These are phyloP conservation scores for Diaporthe citrichinensis DNA, from an alignment of 2,329 filamentous ascomycete species.

Conservation along the genomic window DNA sequence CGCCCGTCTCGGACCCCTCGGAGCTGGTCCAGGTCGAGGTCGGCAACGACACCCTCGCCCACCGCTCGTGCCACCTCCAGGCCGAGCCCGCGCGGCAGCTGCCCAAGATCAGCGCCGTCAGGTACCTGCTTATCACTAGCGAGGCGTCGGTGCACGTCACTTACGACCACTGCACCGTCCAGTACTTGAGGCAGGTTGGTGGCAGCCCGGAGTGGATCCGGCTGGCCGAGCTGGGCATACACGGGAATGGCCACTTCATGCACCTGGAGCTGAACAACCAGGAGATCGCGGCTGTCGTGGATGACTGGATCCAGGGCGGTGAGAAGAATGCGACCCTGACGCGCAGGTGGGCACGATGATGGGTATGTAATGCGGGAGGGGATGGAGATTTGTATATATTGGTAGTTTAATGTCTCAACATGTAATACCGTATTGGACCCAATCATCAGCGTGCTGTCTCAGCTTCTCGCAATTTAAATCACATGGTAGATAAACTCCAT, in stretches of 20 bases:
- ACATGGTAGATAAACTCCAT: not conserved
- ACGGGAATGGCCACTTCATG: conserved; percentile 66
- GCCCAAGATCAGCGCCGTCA: conserved; percentile 60
- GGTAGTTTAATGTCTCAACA: conserved; percentile 19
- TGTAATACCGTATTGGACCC: not conserved
- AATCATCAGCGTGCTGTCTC: not conserved
- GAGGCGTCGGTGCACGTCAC: conserved; percentile 65
- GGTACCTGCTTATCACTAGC: conserved; percentile 61
- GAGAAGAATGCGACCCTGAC: conserved; percentile 23
- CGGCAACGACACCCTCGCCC: conserved; percentile 44
- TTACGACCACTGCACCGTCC: conserved; percentile 68
- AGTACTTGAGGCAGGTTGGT: conserved; percentile 63
- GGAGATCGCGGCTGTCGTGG: conserved; percentile 39
- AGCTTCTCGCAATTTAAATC: not conserved
- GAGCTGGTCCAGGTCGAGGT: conserved; percentile 47
- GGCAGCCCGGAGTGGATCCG: conserved; percentile 59
- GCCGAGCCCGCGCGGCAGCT: conserved; percentile 53
- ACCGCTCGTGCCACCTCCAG: conserved; percentile 48
- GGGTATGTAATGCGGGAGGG: not conserved
- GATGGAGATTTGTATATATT: not conserved
- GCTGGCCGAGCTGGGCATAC: conserved; percentile 59
- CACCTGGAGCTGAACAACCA: conserved; percentile 62
- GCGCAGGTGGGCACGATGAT: conserved; percentile 3
- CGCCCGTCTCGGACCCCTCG: conserved; percentile 45
- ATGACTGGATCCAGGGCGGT: conserved; percentile 35